Conservation (phyloP, 352 stramenopile genomes). For the Phytophthora sp. region DNA sequence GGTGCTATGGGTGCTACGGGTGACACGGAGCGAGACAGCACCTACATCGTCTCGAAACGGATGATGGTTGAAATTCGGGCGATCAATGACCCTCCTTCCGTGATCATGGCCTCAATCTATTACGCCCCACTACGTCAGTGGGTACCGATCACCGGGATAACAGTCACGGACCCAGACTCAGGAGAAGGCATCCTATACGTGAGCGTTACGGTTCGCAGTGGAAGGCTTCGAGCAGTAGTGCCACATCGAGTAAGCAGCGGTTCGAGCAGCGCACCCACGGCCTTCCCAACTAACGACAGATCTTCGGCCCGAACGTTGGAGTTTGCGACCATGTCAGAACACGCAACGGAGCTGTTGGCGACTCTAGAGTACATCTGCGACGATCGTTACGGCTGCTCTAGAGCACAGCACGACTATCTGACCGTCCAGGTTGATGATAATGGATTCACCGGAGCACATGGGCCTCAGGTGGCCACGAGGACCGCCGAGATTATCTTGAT, state of each 20-base stretch:
- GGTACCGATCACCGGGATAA: conserved; percentile 26
- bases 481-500: conserved; percentile 26
- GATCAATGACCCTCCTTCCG: conserved; percentile 48
- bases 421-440: conserved; percentile 64
- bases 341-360: conserved; percentile 28
- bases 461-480: conserved; percentile 36
- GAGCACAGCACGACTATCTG: conserved; percentile 40
- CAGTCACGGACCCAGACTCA: conserved; percentile 53
- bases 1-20: neutral
- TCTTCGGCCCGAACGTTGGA: conserved; percentile 29
- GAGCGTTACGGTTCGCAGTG: conserved; percentile 39
- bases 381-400: conserved; percentile 28
- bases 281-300: conserved; percentile 6
- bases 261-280: conserved; percentile 3
- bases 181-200: conserved; percentile 48
- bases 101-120: conserved; percentile 35
- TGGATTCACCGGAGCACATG: conserved; percentile 46
- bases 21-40: conserved; percentile 8
- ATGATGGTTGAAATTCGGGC: conserved; percentile 50
- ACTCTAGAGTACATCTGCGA: conserved; percentile 48
- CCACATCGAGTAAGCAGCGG: neutral
- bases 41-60: conserved; percentile 39
- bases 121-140: conserved; percentile 40
- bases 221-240: conserved; percentile 35
- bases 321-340: conserved; percentile 36